Evolutionary conservation across 1,284 basidiomycete genomes (phyloP), one percentile per base, ranked within the genome.

Genomic region (Apiotrichum gracile): DNA sequence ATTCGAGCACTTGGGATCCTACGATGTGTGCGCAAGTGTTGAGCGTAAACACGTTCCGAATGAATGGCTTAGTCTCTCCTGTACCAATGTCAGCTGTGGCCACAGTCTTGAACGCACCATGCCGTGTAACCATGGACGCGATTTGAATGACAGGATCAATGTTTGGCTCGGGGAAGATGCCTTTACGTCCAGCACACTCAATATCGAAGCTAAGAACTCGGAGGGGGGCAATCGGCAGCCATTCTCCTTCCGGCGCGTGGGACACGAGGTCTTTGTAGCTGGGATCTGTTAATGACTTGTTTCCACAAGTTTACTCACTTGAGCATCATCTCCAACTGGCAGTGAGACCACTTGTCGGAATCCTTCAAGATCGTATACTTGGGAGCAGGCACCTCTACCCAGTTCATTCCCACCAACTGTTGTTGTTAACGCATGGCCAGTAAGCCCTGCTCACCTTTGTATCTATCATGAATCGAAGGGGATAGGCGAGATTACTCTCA

Each of bases 181-280:
- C 92, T 67, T 96, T 96, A 21, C 93, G 80, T 25, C 92, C 92
- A 0, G 92, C 93, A 75, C 92, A 97, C 74, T 97, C 92, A 63
- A 97, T 96, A 82, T 97, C 92, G 64, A 97, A 97, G 65, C 90
- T 93, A 25, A 97, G 80, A 60, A 96, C 87, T 14, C 92, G 84
- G 1, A 97, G 77, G 1, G 92, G 92, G 0, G 93, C 92, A 49
- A 92, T 85, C 56, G 84, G 86, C 4, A 87, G 86, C 89, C 92
- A 97, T 43, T 84, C 80, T 5, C 87, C 91, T 64, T 96, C 92
- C 0, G 92, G 87, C 1, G 86, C 76, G 74, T 97, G 87, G 1
- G 92, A 93, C 47, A 88, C 84, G 61, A 97, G 85, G 24, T 82
- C 78, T 58, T 91, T 81, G 76, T 85, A 89, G 71, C 90, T 92